A percentile compares a stretch with the other conserved stretches of the same genome.
Conservation (phyloP, 2,329 filamentous ascomycete genomes). For the Paecilomyces sp. region DNA sequence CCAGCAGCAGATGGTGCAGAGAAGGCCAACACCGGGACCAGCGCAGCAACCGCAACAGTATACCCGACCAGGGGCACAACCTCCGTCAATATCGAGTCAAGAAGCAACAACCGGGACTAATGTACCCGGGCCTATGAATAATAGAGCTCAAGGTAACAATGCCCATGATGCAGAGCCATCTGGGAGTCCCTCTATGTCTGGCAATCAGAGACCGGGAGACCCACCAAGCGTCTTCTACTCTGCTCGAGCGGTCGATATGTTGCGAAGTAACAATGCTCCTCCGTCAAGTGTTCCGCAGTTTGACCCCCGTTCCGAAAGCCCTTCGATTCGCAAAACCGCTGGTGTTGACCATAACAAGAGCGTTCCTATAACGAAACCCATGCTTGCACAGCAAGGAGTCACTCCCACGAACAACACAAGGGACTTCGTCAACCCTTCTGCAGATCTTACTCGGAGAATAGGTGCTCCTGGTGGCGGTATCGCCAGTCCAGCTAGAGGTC, state of each 20-base stretch:
- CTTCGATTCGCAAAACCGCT: conserved; percentile 81
- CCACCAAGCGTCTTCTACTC: conserved; percentile 62
- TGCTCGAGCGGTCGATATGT: conserved; percentile 55
- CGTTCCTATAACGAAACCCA: conserved; percentile 57
- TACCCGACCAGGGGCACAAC: not conserved
- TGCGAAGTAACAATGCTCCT: conserved; percentile 44
- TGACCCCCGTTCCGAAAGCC: conserved; percentile 68
- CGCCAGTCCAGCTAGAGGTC: conserved; percentile 25
- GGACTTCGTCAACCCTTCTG: conserved; percentile 29
- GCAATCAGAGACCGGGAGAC: conserved; percentile 9
- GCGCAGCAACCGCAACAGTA: conserved; percentile 1
- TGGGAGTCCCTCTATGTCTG: conserved; percentile 17
- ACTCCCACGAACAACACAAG: conserved; percentile 22
- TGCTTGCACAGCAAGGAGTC: conserved; percentile 19
- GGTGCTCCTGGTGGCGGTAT: conserved; percentile 24
- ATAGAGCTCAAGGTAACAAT: conserved; percentile 3
- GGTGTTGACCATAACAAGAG: conserved; percentile 77
- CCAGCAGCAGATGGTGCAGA: not conserved
- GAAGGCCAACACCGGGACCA: not conserved
- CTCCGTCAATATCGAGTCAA: conserved; percentile 1
- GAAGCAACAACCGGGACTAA: conserved; percentile 5
- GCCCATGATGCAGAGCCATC: conserved; percentile 20
- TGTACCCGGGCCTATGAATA: conserved; percentile 10
- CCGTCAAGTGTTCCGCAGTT: conserved; percentile 50
- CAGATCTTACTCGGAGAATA: conserved; percentile 27